Evolutionary conservation across 1,284 basidiomycete genomes (phyloP), one percentile per base, ranked within the genome.

Genomic region (Cutaneotrichosporon cutaneum): DNA sequence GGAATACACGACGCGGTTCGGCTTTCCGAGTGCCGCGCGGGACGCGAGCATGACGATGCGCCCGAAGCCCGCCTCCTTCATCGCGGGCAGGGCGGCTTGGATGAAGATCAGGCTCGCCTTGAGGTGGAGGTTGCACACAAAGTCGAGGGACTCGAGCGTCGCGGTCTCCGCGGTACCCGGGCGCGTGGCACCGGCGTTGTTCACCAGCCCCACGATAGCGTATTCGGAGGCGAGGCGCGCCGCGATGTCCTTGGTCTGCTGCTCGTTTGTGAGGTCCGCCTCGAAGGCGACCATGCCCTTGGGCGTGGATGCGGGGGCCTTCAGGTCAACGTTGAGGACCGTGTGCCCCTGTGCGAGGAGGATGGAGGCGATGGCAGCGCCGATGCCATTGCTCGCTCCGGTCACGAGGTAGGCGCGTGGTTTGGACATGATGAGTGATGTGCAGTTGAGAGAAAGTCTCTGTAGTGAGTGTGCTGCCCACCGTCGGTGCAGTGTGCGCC

Each of bases 1-100:
- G 1, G 94, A 90, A 73, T 97, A 97, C 2, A 93, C 94, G 13
- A 93, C 92, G 42, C 96, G 85, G 27, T 87, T 89, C 21, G 52
- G 33, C 44, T 63, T 63, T 9, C 62, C 62, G n/a, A 63, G 52
- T 2, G 62, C 62, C 1, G 62, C 62, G 52, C 62, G 62, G 6
- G 51, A 54, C 18, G 62, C 55, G 50, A 63, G 59, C 58, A 60
- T 63, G n/a, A 63, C 62, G 21, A 63, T 63, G 10, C 62, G 62
- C 4, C 62, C 62, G 18, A 53, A 60, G 3, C 62, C 55, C 0
- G 56, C 58, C 16, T 22, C 56, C 18, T 56, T 51, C 62, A 63
- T 63, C 0, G 51, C 35, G 35, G 62, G 62, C 6, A 54, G 26
- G 35, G 30, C 56, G 7, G 44, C 50, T 53, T 64, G 54, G 16